phyloP scores from a whole-genome alignment of 176 grass and related monocot genomes.

The Ampelocalamus luodianensis region DNA sequence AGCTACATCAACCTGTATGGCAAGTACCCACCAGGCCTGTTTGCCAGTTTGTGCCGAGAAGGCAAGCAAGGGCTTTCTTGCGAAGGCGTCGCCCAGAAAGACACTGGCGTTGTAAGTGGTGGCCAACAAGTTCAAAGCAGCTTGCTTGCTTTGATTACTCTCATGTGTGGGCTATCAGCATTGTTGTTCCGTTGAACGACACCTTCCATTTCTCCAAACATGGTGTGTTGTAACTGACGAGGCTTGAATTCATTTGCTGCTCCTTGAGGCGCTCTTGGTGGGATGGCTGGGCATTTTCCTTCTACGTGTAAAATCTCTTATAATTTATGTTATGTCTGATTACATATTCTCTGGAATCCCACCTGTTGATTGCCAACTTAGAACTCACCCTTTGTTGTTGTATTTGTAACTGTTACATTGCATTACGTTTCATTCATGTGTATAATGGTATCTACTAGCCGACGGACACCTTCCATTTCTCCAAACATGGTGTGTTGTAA shows the following conservation, averaged over 20 bases:
- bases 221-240: slow-evolving; percentile 21
- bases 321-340: slow-evolving; percentile 22
- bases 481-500: slow-evolving; percentile 7
- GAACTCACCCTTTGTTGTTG: background rate
- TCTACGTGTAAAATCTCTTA: slow-evolving; percentile 39
- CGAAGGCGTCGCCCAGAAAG: background rate
- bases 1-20: slow-evolving; percentile 77
- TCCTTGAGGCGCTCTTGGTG: background rate
- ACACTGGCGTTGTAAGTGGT: background rate
- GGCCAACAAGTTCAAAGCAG: slow-evolving; percentile 22
- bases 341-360: slow-evolving; percentile 29
- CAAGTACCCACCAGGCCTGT: slow-evolving; percentile 72
- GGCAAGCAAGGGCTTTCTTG: slow-evolving; percentile 64
- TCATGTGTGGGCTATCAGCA: slow-evolving; percentile 35
- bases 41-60: slow-evolving; percentile 63
- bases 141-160: slow-evolving; percentile 39
- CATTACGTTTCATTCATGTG: background rate
- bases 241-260: slow-evolving; percentile 23
- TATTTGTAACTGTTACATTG: slow-evolving; percentile 13
- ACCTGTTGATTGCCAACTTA: slow-evolving; percentile 7
- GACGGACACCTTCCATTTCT: background rate
- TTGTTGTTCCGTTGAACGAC: slow-evolving; percentile 43
- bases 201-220: background rate
- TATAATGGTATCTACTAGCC: slow-evolving; percentile 24
- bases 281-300: background rate